These are phyloP conservation scores for Alternaria sp. DNA, from an alignment of 2,329 filamentous ascomycete species.

Conservation along the genomic window DNA sequence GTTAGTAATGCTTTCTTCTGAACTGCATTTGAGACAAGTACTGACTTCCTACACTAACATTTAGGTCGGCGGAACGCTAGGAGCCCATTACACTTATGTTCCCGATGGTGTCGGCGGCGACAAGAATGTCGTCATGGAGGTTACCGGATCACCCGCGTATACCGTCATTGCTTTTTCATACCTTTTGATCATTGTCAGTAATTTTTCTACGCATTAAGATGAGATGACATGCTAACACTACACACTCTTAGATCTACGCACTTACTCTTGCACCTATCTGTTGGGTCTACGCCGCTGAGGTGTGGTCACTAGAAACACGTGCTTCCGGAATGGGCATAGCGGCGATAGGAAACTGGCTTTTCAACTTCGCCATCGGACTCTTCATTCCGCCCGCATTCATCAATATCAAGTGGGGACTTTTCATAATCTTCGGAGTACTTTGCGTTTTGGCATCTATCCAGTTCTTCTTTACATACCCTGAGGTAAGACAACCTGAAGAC, in stretches of 20 bases:
- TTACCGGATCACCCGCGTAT: constrained; percentile 55
- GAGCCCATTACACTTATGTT: constrained; percentile 50
- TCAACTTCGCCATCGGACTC: constrained; percentile 64
- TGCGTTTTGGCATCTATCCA: constrained; percentile 73
- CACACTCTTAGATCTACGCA: constrained; percentile 61
- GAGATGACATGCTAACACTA: not conserved
- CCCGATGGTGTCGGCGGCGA: constrained; percentile 56
- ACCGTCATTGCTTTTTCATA: constrained; percentile 74
- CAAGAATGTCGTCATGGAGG: constrained; percentile 63
- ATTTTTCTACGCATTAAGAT: not conserved
- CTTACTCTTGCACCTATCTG: constrained; percentile 68
- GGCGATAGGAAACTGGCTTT: constrained; percentile 70
- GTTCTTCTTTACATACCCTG: constrained; percentile 70
- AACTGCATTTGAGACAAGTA: too few relatives aligned
- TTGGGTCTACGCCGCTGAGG: constrained; percentile 68
- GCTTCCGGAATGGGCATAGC: constrained; percentile 71
- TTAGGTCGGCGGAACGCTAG: constrained; percentile 59
- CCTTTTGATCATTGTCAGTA: constrained; percentile 67
- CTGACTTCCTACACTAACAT: too few relatives aligned
- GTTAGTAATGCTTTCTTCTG: constrained; percentile 32
- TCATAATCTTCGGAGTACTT: constrained; percentile 79
- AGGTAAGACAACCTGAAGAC: constrained; percentile 44
- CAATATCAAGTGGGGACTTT: constrained; percentile 68
- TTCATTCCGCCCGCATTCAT: constrained; percentile 67
- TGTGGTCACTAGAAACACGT: constrained; percentile 67